A percentile compares a stretch with the other conserved stretches of the same genome.
phyloP scores from a whole-genome alignment of 495 filamentous ascomycete species.

The Aspergillus conjunctus region DNA sequence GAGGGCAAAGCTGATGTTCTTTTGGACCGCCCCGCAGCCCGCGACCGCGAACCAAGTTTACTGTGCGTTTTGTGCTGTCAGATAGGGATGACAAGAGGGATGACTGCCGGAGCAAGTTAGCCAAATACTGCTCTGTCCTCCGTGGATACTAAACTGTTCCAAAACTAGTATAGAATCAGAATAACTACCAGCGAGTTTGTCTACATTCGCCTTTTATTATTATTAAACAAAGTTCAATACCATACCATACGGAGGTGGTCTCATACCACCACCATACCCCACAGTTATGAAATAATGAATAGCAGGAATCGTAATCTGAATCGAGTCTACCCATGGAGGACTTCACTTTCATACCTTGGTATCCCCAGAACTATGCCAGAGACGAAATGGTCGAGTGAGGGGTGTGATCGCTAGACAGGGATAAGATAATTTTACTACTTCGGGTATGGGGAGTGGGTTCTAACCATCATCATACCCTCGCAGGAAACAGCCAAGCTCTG shows the following conservation, averaged over 20 bases:
- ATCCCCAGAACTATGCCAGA: slow-evolving; percentile 10
- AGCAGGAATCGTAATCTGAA: slow-evolving; percentile 10
- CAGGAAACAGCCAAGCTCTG: slow-evolving; percentile 13
- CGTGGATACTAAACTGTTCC: not conserved
- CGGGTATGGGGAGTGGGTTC: slow-evolving; percentile 13
- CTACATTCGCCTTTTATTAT: not conserved
- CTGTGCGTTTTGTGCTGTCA: slow-evolving; percentile 8
- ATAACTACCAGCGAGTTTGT: not conserved
- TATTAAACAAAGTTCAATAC: slow-evolving; percentile 26
- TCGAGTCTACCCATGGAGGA: slow-evolving; percentile 2
- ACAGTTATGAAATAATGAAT: slow-evolving; percentile 22
- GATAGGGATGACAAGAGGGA: slow-evolving; percentile 4
- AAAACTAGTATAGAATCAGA: not conserved
- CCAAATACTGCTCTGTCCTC: not conserved
- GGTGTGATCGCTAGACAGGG: slow-evolving; percentile 20
- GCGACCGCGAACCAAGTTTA: slow-evolving; percentile 4
- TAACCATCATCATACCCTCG: slow-evolving; percentile 12
- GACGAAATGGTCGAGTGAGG: slow-evolving; percentile 15
- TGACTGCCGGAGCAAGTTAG: not conserved
- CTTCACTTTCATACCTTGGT: slow-evolving; percentile 8
- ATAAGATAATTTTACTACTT: slow-evolving; percentile 18
- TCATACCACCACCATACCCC: slow-evolving; percentile 25
- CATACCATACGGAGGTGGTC: slow-evolving; percentile 24
- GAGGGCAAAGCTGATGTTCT: not conserved
- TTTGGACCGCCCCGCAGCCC: slow-evolving; percentile 9